Conservation (phyloP, 352 stramenopile species). For the Pythium vanterpoolii region DNA sequence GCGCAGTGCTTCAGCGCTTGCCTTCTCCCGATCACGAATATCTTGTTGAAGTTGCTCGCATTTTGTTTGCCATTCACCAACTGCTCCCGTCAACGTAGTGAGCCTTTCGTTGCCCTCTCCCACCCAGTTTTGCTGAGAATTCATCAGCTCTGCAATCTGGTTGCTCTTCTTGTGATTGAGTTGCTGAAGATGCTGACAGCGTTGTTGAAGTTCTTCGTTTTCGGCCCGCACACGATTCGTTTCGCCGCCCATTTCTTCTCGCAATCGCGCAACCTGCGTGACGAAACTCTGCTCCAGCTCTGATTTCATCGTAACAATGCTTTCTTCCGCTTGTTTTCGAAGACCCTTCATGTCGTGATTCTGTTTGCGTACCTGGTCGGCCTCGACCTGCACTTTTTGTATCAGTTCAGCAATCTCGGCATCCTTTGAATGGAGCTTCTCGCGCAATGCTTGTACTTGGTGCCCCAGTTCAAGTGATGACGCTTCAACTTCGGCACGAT, state of each 20-base stretch:
- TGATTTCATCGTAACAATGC: constrained; percentile 15
- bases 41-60: constrained; percentile 43
- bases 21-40: constrained; percentile 42
- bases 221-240: constrained; percentile 9
- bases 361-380: constrained; percentile 32
- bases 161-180: constrained; percentile 48
- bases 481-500: constrained; percentile 42
- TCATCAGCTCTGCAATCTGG: constrained; percentile 52
- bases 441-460: constrained; percentile 38
- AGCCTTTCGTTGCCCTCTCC: constrained; percentile 21
- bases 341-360: constrained; percentile 37
- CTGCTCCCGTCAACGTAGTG: constrained; percentile 5
- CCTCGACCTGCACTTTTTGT: constrained; percentile 38
- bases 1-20: constrained; percentile 43
- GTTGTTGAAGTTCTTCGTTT: constrained; percentile 34
- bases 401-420: constrained; percentile 33
- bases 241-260: constrained; percentile 25
- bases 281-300: constrained; percentile 26
- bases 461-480: constrained; percentile 48
- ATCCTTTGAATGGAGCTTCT: constrained; percentile 37
- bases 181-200: constrained; percentile 47
- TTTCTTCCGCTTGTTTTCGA: constrained; percentile 32
- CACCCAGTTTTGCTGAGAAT: constrained; percentile 35
- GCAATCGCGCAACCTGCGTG: constrained; percentile 10
- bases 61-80: constrained; percentile 32